phyloP scores from a whole-genome alignment of 495 filamentous ascomycete species.

The Daldinia decipiens region DNA sequence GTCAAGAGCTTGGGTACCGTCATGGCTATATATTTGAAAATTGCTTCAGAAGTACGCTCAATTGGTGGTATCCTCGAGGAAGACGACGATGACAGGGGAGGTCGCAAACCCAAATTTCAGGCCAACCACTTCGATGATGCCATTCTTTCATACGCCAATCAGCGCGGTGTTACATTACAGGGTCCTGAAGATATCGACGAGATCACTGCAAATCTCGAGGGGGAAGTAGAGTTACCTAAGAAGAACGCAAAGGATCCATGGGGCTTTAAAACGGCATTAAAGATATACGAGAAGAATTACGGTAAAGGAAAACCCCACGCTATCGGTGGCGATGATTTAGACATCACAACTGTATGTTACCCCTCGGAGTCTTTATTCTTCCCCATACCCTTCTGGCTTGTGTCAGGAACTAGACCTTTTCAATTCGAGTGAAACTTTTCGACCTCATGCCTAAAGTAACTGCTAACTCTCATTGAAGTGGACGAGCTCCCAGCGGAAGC shows the following conservation, averaged over 20 bases:
- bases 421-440: no score
- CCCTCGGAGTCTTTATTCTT: background rate
- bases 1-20: background rate
- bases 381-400: no score
- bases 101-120: slow-evolving; percentile 26
- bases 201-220: background rate
- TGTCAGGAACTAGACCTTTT: no score
- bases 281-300: slow-evolving; percentile 26
- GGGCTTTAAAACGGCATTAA: slow-evolving; percentile 36
- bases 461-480: background rate
- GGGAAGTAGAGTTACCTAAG: slow-evolving; percentile 40
- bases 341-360: background rate
- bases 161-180: slow-evolving; percentile 40
- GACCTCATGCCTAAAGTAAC: no score
- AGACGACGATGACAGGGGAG: background rate
- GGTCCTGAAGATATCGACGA: slow-evolving; percentile 48
- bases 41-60: background rate
- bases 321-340: background rate
- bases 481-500: background rate
- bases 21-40: background rate
- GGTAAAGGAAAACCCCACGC: background rate
- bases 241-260: slow-evolving; percentile 42
- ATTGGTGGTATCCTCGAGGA: background rate
- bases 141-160: slow-evolving; percentile 45
- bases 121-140: slow-evolving; percentile 39